Base-by-base conservation (phyloP, 2,329 filamentous ascomycete genomes). In the Diaporthe destruens region DNA sequence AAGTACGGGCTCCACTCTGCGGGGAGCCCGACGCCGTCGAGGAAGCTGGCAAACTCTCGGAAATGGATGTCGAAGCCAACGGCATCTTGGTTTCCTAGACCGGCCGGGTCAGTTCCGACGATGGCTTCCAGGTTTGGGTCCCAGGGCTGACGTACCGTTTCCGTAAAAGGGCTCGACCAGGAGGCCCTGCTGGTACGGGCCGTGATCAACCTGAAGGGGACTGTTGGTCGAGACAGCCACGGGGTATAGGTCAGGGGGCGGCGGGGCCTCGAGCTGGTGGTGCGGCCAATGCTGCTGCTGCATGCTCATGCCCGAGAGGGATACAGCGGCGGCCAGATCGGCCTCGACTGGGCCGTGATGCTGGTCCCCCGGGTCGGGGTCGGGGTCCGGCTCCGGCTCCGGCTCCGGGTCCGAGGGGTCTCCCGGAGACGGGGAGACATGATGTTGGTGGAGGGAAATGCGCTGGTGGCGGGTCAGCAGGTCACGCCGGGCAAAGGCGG, bases 391-490 rank as follows among this genome's bases (percentile, higher is more conserved):
- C n/a, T n/a, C n/a, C n/a, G n/a, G n/a, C n/a, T n/a, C 80, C 39
- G 81, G 77, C 76, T 39, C 77, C 73, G 65, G 77, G 74, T 53
- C 61, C 7, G 61, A 12, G 47, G 32, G 61, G n/a, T 14, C 47
- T 39, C 42, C 59, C 14, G 69, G 57, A 12, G 39, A 59, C 51
- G 36, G 47, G 12, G 79, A 74, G n/a, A 73, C 78, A 54, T 78
- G 76, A 54, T 78, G 76, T 47, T 78, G 75, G 75, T 85, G 83
- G 8, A 80, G 77, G 6, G 77, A 71, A 56, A 85, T 81, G 67
- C 83, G 81, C 72, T 85, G 81, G 74, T 85, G 84, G 29, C 84
- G 81, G 61, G 83, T 85, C 75, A 86, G 76, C 18, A 86, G 78
- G 75, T 86, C 84, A 25, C 84, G 81, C 25, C 84, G 80, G 12